Evolutionary conservation across 1,284 basidiomycete species (phyloP).

Genomic region (Heterobasidion irregulare): DNA sequence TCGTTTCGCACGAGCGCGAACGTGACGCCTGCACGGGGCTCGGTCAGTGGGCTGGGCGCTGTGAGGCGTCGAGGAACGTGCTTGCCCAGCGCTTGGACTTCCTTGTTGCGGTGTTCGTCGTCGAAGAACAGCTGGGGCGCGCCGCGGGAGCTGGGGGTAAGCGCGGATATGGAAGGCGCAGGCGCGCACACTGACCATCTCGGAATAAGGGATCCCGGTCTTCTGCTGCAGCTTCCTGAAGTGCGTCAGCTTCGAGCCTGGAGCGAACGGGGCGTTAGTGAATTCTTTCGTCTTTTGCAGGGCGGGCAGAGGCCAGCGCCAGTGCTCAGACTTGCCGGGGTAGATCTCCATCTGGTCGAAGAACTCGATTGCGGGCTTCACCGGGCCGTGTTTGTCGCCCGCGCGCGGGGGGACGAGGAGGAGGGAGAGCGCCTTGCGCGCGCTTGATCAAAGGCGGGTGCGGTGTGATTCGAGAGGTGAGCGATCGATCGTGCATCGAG

Average conservation of each 20-base stretch:
- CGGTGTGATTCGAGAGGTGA: neutral
- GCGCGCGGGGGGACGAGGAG: constrained; percentile 51
- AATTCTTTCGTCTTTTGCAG: neutral
- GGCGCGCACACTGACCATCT: constrained; percentile 57
- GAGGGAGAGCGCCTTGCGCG: constrained; percentile 65
- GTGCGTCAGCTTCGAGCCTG: constrained; percentile 77
- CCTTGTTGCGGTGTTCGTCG: constrained; percentile 70
- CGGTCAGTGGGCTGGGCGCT: constrained; percentile 5
- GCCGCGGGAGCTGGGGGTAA: neutral
- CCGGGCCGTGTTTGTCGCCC: constrained; percentile 26
- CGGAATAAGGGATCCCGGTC: constrained; percentile 75
- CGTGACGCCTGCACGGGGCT: constrained; percentile 57
- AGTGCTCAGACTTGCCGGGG: constrained; percentile 39
- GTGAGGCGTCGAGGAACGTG: neutral
- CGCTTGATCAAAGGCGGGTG: constrained; percentile 32
- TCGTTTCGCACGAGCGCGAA: constrained; percentile 53
- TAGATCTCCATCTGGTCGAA: constrained; percentile 85
- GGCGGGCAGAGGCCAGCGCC: neutral
- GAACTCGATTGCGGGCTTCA: constrained; percentile 50
- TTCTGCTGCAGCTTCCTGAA: constrained; percentile 71
- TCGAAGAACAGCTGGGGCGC: constrained; percentile 72
- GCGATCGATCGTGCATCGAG: too few relatives aligned
- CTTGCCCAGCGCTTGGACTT: constrained; percentile 65
- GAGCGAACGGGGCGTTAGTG: neutral
- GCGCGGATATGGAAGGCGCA: constrained; percentile 1